phyloP scores from a whole-genome alignment of 345 rosid species.

The Lumnitzera littorea region DNA sequence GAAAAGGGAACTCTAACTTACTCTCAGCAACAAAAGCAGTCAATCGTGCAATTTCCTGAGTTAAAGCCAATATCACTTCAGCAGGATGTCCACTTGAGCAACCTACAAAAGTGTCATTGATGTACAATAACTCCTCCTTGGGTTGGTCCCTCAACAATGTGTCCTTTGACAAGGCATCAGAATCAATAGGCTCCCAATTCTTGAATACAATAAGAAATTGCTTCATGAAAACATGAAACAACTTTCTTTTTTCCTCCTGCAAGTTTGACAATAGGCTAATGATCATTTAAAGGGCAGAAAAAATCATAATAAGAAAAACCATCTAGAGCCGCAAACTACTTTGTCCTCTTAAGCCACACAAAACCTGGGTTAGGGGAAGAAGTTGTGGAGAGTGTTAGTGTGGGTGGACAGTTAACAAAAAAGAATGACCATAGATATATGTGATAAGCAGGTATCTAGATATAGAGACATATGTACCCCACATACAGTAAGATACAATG shows the following conservation, averaged over 20 bases:
- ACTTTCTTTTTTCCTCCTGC: constrained; percentile 54
- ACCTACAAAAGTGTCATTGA: constrained; percentile 33
- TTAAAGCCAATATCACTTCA: constrained; percentile 38
- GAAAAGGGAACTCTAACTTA: constrained; percentile 29
- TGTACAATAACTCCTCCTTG: constrained; percentile 19
- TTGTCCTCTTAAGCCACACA: no score
- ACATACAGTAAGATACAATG: no score
- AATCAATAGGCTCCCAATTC: constrained; percentile 53
- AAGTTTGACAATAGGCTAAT: constrained; percentile 2
- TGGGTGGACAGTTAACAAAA: no score
- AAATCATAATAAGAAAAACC: no score
- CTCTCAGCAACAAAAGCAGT: constrained; percentile 35
- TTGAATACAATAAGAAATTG: constrained; percentile 47
- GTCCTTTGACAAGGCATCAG: constrained; percentile 33
- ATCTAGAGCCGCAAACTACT: no score
- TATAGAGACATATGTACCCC: no score
- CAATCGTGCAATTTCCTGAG: constrained; percentile 42
- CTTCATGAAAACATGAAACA: constrained; percentile 49
- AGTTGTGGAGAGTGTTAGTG: no score
- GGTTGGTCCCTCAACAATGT: constrained; percentile 22
- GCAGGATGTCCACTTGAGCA: constrained; percentile 68
- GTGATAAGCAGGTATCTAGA: no score
- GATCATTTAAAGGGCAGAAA: no score
- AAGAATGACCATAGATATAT: no score
- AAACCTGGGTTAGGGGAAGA: no score